phyloP scores from a whole-genome alignment of 2,329 filamentous ascomycete species.

The Falciphora oryzae region DNA sequence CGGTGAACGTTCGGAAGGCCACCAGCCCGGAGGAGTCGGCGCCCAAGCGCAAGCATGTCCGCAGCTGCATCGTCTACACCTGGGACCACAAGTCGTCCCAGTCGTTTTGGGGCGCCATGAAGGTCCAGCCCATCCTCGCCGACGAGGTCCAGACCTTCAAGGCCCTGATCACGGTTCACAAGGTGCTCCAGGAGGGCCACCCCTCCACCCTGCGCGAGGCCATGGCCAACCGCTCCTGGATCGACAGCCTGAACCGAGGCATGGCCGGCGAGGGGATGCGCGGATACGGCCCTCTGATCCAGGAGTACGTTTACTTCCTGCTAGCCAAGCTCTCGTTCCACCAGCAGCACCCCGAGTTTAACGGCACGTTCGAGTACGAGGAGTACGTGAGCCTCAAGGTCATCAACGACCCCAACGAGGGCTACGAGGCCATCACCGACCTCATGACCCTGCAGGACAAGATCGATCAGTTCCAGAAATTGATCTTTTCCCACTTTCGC shows the following conservation, averaged over 20 bases:
- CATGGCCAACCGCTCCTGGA: constrained; percentile 81
- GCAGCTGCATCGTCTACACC: constrained; percentile 95
- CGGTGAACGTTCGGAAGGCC: constrained; percentile 65
- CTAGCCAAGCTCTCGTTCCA: constrained; percentile 96
- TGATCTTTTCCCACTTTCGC: constrained; percentile 96
- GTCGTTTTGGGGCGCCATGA: constrained; percentile 97
- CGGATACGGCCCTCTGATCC: constrained; percentile 86
- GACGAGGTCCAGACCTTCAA: constrained; percentile 99
- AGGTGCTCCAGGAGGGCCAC: constrained; percentile 95
- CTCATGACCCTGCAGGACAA: constrained; percentile 96
- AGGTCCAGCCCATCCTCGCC: constrained; percentile 97
- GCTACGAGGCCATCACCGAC: constrained; percentile 93
- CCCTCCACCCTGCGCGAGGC: constrained; percentile 82
- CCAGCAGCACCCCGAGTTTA: constrained; percentile 94
- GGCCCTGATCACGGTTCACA: constrained; percentile 93
- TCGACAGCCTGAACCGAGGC: constrained; percentile 85
- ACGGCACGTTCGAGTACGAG: constrained; percentile 97
- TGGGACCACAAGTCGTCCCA: constrained; percentile 97
- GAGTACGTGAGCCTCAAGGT: constrained; percentile 97
- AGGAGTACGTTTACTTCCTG: constrained; percentile 94
- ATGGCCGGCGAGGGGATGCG: constrained; percentile 77
- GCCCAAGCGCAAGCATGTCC: constrained; percentile 85
- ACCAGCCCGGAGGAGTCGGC: constrained; percentile 63
- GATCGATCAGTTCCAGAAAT: constrained; percentile 97
- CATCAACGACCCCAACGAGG: constrained; percentile 98